A percentile compares a stretch with the other conserved stretches of the same genome.
Conservation (phyloP, 2,329 filamentous ascomycete genomes). For the Ophiostoma populinum region DNA sequence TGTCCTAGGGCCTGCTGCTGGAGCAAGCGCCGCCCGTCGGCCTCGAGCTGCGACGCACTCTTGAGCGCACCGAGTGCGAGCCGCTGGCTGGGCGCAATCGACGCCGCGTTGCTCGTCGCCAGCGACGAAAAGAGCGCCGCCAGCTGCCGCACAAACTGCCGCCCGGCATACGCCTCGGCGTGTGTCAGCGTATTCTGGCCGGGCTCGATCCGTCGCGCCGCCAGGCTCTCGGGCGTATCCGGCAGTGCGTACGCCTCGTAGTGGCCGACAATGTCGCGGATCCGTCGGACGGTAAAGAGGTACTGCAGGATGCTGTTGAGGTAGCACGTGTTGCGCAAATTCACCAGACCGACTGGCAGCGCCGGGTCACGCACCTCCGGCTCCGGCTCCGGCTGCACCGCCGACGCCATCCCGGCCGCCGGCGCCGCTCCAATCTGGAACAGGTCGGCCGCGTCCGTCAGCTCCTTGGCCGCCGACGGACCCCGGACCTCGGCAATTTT, state of each 20-base stretch:
- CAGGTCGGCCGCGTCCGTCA: too few relatives aligned
- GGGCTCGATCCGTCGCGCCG: constrained; percentile 29
- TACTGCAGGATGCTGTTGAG: constrained; percentile 94
- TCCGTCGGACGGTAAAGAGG: constrained; percentile 70
- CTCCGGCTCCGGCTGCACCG: too few relatives aligned
- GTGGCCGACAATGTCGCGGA: constrained; percentile 65
- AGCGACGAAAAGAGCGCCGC: constrained; percentile 53
- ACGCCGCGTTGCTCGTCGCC: constrained; percentile 41
- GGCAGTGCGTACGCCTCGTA: constrained; percentile 57
- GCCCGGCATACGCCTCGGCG: constrained; percentile 25
- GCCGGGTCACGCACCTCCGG: too few relatives aligned
- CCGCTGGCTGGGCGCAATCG: constrained; percentile 55
- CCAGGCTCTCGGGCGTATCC: constrained; percentile 43
- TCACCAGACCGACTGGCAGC: constrained; percentile 72
- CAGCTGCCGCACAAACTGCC: constrained; percentile 64
- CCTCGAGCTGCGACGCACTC: constrained; percentile 14
- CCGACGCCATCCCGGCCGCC: too few relatives aligned
- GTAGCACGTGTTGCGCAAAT: constrained; percentile 97
- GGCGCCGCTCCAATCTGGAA: too few relatives aligned
- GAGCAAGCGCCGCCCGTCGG: constrained; percentile 9
- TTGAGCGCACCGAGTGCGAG: constrained; percentile 64
- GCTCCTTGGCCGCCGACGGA: too few relatives aligned
- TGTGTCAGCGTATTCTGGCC: constrained; percentile 14
- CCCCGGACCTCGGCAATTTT: too few relatives aligned
- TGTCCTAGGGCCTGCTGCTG: constrained; percentile 1